Conservation (phyloP, 179 eudicot species). For the Corrigiola litoralis region DNA sequence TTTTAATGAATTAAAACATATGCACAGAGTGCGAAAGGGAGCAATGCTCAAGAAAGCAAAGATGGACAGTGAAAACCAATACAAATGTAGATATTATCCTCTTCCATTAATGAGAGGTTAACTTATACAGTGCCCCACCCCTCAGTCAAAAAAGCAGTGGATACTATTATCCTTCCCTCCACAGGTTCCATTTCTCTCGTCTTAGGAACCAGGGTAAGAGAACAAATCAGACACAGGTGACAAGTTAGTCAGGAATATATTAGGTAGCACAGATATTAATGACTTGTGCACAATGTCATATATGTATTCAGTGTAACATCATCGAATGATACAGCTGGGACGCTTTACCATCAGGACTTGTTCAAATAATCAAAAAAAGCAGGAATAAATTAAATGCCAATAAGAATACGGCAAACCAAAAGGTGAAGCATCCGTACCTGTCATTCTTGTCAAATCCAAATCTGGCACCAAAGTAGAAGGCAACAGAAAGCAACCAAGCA, state of each 20-base stretch:
- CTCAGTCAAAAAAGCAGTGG: neutral
- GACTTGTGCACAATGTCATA: neutral
- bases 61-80: too few species aligned
- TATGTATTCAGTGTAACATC: neutral
- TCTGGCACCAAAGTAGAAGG: conserved; percentile 61
- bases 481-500: conserved; percentile 59
- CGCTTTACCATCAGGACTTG: neutral
- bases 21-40: neutral
- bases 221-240: neutral
- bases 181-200: neutral
- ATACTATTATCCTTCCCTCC: neutral
- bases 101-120: neutral
- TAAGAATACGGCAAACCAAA: neutral
- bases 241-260: neutral
- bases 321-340: neutral
- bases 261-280: neutral
- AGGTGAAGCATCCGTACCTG: conserved; percentile 12
- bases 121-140: neutral
- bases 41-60: neutral
- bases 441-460: conserved; percentile 48
- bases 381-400: neutral
- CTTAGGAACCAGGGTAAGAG: neutral
- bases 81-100: neutral
- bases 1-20: neutral
- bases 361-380: neutral